These are phyloP conservation scores for Triticum dicoccoides DNA, from an alignment of 176 grass and related monocot genomes.

Conservation along the genomic window DNA sequence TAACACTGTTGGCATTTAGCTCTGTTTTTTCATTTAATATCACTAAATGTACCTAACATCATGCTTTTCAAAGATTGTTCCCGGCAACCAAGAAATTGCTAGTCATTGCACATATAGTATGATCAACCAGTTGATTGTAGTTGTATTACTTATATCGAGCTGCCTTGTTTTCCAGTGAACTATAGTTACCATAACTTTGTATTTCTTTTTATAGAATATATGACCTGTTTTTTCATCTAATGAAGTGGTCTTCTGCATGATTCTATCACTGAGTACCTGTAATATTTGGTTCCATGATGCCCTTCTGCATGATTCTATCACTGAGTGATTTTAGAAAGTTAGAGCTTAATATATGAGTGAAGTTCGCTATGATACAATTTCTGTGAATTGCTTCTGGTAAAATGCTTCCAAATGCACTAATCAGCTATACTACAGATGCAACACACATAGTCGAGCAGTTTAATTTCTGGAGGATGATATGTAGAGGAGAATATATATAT, in stretches of 20 bases:
- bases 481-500: no score
- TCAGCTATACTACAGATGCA: no score
- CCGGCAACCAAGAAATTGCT: background rate
- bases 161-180: background rate
- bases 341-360: background rate
- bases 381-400: background rate
- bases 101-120: background rate
- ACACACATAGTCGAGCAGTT: no score
- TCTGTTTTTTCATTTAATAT: background rate
- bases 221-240: background rate
- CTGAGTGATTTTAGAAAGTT: conserved; percentile 1
- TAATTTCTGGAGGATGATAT: no score
- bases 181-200: background rate
- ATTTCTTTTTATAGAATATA: background rate
- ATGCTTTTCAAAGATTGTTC: background rate
- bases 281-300: background rate
- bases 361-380: background rate
- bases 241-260: background rate
- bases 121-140: background rate
- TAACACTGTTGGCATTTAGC: background rate
- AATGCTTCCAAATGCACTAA: background rate
- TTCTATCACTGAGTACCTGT: background rate
- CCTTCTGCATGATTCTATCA: background rate
- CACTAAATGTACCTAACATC: background rate
- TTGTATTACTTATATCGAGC: background rate